Base-by-base conservation (phyloP, 2,329 filamentous ascomycete genomes). In the Alternaria panax region DNA sequence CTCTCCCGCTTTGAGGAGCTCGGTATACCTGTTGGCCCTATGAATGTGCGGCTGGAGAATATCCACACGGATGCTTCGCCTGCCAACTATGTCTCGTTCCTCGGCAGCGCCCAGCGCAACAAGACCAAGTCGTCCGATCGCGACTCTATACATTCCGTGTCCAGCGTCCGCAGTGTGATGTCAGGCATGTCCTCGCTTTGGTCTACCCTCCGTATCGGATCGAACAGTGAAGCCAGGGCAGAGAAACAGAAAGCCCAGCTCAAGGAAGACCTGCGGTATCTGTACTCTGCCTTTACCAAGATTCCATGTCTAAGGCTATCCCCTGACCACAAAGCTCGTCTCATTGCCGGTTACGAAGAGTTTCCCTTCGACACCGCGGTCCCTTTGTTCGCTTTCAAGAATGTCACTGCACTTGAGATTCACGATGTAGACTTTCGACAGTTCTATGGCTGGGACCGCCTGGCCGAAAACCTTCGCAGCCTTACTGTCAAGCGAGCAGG, bases 281-380 rank as follows among this genome's bases (percentile, higher is more conserved):
- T 99, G 32, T 99, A 97, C 81, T 98, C 95, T 41, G 92, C 95
- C 57, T 99, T 98, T 76, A 99, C 95, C 73, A 99, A 98, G 81
- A 96, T 99, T 42, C 95, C 95, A 0, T 97, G 92, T 74, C 83
- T 99, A 64, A 89, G 90, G 65, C 84, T 99, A 55, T 89, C 93
- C 27, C 93, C 93, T n/a, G 95, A 99, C 78, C 93, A 93, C 83
- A 91, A 92, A 67, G 93, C 94, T 48, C 89, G 91, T 53, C 83
- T 97, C 62, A 97, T 99, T 68, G 87, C 90, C 67, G 94, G 94
- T 27, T 98, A 95, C 75, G 95, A 99, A 79, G 94, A 97, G 79
- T 99, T 98, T 68, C 95, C 95, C 3, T 97, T 98, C 78, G 95
- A 99, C 79, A 97, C 92, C 24, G 95, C 95, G 20, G 95, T 99